These are phyloP conservation scores for Phytophthora sansomeana DNA, from an alignment of 352 stramenopile species.

Conservation along the genomic window DNA sequence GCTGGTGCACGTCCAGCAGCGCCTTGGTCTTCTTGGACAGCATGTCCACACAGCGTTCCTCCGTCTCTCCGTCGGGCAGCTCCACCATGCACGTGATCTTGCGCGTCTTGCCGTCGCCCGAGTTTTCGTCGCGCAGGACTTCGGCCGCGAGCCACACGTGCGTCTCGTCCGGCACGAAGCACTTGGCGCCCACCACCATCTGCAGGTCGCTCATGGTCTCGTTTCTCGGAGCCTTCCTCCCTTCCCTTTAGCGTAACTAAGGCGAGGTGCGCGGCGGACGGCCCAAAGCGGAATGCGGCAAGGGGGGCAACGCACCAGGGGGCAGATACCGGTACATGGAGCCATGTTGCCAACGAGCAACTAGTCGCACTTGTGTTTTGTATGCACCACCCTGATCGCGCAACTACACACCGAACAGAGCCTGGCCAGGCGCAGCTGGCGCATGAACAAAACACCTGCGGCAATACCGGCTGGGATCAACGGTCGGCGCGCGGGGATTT, in stretches of 20 bases:
- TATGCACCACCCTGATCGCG: conserved; percentile 14
- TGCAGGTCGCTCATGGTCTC: conserved; percentile 55
- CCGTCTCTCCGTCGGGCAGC: conserved; percentile 48
- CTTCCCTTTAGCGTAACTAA: conserved; percentile 18
- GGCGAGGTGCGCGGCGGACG: conserved; percentile 13
- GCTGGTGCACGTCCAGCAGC: conserved; percentile 73
- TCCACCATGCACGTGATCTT: conserved; percentile 77
- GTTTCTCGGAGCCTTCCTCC: background rate
- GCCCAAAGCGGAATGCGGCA: conserved; percentile 34
- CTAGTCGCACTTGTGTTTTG: conserved; percentile 3
- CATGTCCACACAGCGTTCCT: conserved; percentile 80
- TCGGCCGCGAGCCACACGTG: conserved; percentile 87
- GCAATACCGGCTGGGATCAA: conserved; percentile 23
- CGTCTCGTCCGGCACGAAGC: conserved; percentile 87
- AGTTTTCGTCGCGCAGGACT: conserved; percentile 74
- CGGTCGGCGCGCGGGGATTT: conserved; percentile 28
- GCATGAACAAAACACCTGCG: conserved; percentile 8
- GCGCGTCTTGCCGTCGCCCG: conserved; percentile 62
- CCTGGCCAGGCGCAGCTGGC: conserved; percentile 28
- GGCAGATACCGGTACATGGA: conserved; percentile 37
- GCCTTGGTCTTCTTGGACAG: conserved; percentile 75
- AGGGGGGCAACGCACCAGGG: conserved; percentile 8
- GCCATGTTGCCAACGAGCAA: conserved; percentile 31
- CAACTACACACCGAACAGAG: conserved; percentile 27
- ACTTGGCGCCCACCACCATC: conserved; percentile 79